Percentiles rank a stretch among this genome's conserved stretches.
Conservation (phyloP, 1,139 yeast species). For the Yamadazyma triangularis region DNA sequence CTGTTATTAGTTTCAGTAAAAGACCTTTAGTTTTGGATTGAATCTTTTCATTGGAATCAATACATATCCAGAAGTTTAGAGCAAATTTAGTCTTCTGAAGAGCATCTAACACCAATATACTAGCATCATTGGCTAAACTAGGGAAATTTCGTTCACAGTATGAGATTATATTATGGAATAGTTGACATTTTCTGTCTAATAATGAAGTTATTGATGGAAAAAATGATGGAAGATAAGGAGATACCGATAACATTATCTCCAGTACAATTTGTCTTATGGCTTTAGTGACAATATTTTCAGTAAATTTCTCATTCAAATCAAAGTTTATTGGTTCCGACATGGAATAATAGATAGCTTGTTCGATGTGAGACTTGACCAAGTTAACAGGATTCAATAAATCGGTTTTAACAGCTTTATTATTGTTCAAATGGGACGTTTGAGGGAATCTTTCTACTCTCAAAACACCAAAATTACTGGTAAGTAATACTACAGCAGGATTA, state of each 20-base stretch:
- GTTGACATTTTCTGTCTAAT: slow-evolving; percentile 20
- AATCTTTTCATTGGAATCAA: slow-evolving; percentile 19
- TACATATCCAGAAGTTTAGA: slow-evolving; percentile 40
- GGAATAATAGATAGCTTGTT: slow-evolving; percentile 72
- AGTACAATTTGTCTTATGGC: slow-evolving; percentile 48
- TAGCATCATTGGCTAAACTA: slow-evolving; percentile 22
- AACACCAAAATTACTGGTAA: slow-evolving; percentile 62
- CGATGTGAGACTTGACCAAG: slow-evolving; percentile 65
- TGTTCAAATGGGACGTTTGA: slow-evolving; percentile 7
- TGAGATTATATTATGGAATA: slow-evolving; percentile 37
- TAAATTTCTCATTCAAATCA: slow-evolving; percentile 33
- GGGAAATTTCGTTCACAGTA: slow-evolving; percentile 48
- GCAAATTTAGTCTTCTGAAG: slow-evolving; percentile 60
- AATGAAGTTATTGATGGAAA: slow-evolving; percentile 25
- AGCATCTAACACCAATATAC: slow-evolving; percentile 36
- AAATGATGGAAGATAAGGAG: slow-evolving; percentile 29
- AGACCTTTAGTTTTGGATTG: slow-evolving; percentile 9
- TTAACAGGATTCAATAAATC: slow-evolving; percentile 22
- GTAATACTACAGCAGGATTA: slow-evolving; percentile 39
- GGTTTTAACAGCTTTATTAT: slow-evolving; percentile 11
- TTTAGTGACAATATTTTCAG: slow-evolving; percentile 34
- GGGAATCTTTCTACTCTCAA: slow-evolving; percentile 52
- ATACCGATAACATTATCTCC: slow-evolving; percentile 51
- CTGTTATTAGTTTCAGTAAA: slow-evolving; percentile 6
- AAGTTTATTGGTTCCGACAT: slow-evolving; percentile 53